These are phyloP conservation scores for Darksidea phi DNA, from an alignment of 495 filamentous ascomycete species.

Conservation along the genomic window DNA sequence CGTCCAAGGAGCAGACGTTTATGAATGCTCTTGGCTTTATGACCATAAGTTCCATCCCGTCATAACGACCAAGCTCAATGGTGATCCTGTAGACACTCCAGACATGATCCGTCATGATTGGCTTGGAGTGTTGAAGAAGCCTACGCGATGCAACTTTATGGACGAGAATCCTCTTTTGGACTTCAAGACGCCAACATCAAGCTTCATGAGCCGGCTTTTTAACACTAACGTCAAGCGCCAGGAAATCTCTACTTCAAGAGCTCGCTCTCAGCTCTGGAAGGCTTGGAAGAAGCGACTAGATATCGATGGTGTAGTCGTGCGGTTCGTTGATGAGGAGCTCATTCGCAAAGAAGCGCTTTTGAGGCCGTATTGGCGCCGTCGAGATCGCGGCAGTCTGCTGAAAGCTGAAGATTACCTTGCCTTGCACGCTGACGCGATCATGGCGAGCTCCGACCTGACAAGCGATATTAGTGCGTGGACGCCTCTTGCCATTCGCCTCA, in stretches of 20 bases:
- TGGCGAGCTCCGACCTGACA: constrained; percentile 61
- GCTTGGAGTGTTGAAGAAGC: constrained; percentile 56
- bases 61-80: constrained; percentile 59
- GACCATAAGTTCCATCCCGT: constrained; percentile 63
- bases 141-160: constrained; percentile 53
- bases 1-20: constrained; percentile 54
- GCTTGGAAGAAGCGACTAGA: constrained; percentile 60
- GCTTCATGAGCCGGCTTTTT: constrained; percentile 49
- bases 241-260: constrained; percentile 56
- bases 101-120: constrained; percentile 59
- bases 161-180: constrained; percentile 58
- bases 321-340: constrained; percentile 63
- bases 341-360: constrained; percentile 57
- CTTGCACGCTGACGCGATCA: constrained; percentile 56
- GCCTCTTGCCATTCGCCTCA: constrained; percentile 60
- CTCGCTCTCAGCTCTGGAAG: constrained; percentile 63
- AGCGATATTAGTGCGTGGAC: constrained; percentile 59
- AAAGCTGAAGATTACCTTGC: constrained; percentile 58
- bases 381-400: constrained; percentile 55
- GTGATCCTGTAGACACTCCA: constrained; percentile 55
- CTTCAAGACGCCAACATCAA: constrained; percentile 51
- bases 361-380: constrained; percentile 57
- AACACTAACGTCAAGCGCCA: constrained; percentile 52
- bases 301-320: constrained; percentile 60
- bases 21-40: constrained; percentile 57